Percentiles rank a stretch among this genome's conserved stretches.
Evolutionary conservation across 768 basidiomycete species (phyloP).

Genomic region (Phlebiopsis flavidoalba): DNA sequence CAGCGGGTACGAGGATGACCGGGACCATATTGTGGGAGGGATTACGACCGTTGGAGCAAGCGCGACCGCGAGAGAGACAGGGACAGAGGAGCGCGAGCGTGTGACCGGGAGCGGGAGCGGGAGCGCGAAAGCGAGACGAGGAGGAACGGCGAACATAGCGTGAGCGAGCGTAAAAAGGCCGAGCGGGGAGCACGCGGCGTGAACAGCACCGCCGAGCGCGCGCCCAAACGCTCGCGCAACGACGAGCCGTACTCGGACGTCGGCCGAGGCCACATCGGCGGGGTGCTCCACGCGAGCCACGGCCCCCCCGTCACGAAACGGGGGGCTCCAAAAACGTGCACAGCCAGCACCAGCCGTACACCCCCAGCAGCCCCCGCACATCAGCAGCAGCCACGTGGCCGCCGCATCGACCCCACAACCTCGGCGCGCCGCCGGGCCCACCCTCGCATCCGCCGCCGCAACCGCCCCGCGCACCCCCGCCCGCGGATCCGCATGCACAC

Average conservation of each 20-base stretch:
- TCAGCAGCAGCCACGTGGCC: constrained; percentile 7
- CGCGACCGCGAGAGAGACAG: constrained; percentile 10
- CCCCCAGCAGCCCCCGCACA: constrained; percentile 13
- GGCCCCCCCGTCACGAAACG: constrained; percentile 11
- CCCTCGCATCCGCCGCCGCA: constrained; percentile 20
- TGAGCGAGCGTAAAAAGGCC: constrained; percentile 8
- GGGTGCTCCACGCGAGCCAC: constrained; percentile 2
- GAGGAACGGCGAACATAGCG: neutral
- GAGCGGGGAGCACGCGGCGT: constrained; percentile 10
- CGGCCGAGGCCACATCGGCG: constrained; percentile 4
- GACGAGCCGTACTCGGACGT: constrained; percentile 25
- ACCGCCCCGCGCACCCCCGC: constrained; percentile 10
- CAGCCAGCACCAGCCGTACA: constrained; percentile 19
- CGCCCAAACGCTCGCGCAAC: constrained; percentile 17
- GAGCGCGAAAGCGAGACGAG: constrained; percentile 1
- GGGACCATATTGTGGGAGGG: constrained; percentile 12
- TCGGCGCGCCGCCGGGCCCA: constrained; percentile 24
- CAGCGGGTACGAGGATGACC: constrained; percentile 19
- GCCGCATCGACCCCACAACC: constrained; percentile 14
- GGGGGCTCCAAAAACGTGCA: no score
- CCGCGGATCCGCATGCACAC: neutral
- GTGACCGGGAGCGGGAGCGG: constrained; percentile 13
- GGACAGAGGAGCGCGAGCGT: constrained; percentile 10
- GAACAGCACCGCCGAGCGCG: constrained; percentile 18
- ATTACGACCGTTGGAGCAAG: constrained; percentile 11